Evolutionary conservation across 2,329 filamentous ascomycete genomes (phyloP).

Genomic region (Arthrinium phaeospermum): DNA sequence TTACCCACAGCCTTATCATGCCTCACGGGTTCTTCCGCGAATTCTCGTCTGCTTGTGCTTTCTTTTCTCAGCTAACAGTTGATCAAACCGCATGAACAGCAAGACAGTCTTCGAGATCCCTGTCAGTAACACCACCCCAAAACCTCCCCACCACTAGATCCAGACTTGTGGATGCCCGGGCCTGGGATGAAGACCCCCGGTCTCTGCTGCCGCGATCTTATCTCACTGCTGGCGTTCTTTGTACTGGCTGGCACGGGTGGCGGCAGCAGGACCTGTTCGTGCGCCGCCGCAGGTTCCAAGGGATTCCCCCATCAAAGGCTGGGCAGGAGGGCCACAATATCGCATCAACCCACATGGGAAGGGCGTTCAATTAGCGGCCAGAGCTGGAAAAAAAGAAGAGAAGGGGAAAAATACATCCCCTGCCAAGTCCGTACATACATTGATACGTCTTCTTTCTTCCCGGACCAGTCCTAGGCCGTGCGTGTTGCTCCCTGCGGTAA

Average conservation of each 20-base stretch:
- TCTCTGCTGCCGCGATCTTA: slow-evolving; percentile 20
- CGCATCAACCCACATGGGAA: slow-evolving; percentile 18
- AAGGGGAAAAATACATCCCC: neutral
- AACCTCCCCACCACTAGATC: slow-evolving; percentile 18
- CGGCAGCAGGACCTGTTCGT: slow-evolving; percentile 20
- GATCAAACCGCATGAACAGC: slow-evolving; percentile 16
- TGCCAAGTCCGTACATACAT: neutral
- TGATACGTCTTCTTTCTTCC: neutral
- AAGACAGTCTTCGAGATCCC: neutral
- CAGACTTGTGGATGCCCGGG: slow-evolving; percentile 19
- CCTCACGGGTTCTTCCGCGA: neutral
- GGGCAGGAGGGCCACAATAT: neutral
- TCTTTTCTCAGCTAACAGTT: slow-evolving; percentile 1
- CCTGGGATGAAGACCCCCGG: slow-evolving; percentile 13
- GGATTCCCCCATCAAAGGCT: slow-evolving; percentile 3
- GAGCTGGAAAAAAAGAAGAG: neutral
- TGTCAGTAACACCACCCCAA: slow-evolving; percentile 16
- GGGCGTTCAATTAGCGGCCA: slow-evolving; percentile 9
- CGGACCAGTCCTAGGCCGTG: slow-evolving; percentile 1
- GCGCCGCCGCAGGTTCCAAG: neutral
- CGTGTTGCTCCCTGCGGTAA: slow-evolving; percentile 9
- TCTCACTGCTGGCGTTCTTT: slow-evolving; percentile 1
- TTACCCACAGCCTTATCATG: slow-evolving; percentile 11
- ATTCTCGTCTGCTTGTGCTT: neutral
- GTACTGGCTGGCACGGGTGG: neutral